Evolutionary conservation across 2,329 filamentous ascomycete species (phyloP), one percentile per base, ranked within the genome.

Genomic region (Colletotrichum salicis): DNA sequence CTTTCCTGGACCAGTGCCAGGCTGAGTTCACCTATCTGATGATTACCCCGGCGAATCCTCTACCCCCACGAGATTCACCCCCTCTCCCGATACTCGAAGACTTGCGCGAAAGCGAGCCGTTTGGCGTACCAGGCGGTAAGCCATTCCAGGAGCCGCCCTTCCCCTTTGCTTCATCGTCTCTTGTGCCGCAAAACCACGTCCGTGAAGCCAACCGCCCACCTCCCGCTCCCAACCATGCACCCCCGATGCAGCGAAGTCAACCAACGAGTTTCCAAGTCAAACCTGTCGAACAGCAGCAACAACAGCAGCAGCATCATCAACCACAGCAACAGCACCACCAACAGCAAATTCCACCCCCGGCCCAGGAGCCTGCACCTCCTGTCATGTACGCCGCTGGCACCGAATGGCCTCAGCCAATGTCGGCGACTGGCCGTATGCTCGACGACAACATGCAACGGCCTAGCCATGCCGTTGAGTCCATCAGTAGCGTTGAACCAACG

Each of bases 1-100:
- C 82, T 12, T 92, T 91, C 77, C 84, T 92, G 73, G 90, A 92
- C 74, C 89, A 90, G 77, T 90, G 90, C 79, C 86, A 91, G 79
- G 86, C 87, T 75, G 90, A 92, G 77, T 91, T 92, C 71, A 90
- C 90, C 73, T 92, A 92, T 76, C 84, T 92, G 15, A 91, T 92
- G 90, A 86, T 91, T 62, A 89, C 90, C 0, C 90, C 90, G 1
- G 90, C 90, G 52, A 92, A 92, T 78, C 90, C 90, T 4, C 82
- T 88, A 54, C 90, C 90, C 1, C 90, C 90, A n/a, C 86, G 90
- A 78, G 90, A 91, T 29, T 90, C 89, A 1, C 88, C 88, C 5
- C 88, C 86, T 2, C 78, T 90, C 12, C 88, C 88, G 11, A 83
- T 89, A 54, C 85, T 90, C 31, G 90, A 91, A 60, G 89, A 91